Conservation (phyloP, 2,329 filamentous ascomycete species). For the Trichoderma sp. region DNA sequence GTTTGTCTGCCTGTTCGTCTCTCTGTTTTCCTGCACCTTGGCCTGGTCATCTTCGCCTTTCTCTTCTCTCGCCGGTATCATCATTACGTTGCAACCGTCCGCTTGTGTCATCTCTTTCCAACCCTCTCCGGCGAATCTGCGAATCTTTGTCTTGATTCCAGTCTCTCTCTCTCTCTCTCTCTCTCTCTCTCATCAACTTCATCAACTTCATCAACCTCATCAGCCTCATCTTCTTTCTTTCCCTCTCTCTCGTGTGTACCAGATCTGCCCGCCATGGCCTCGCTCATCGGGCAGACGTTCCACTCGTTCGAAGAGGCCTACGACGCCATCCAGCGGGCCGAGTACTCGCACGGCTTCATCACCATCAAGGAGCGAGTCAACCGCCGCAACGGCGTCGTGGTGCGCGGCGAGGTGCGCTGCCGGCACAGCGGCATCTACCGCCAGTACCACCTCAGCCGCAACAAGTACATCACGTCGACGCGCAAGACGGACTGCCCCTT, state of each 20-base stretch:
- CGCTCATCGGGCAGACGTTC: slow-evolving; percentile 25
- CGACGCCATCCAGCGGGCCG: slow-evolving; percentile 24
- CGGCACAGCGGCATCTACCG: slow-evolving; percentile 26
- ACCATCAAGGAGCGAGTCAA: slow-evolving; percentile 26
- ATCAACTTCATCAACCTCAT: no score
- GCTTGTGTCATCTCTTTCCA: no score
- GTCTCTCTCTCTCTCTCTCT: no score
- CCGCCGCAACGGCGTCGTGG: slow-evolving; percentile 23
- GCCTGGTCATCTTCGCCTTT: no score
- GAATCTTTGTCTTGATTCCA: no score
- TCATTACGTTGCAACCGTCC: no score
- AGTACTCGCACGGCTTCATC: slow-evolving; percentile 24
- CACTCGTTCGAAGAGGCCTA: slow-evolving; percentile 24
- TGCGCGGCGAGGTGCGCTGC: slow-evolving; percentile 23
- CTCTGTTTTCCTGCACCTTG: no score
- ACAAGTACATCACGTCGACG: slow-evolving; percentile 25
- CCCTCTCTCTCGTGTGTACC: not conserved
- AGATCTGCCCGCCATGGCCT: slow-evolving; percentile 1
- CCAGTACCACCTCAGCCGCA: slow-evolving; percentile 26
- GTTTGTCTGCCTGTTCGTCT: no score
- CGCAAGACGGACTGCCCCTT: slow-evolving; percentile 24
- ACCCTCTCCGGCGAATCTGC: no score
- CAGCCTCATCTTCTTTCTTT: no score
- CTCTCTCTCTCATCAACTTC: not conserved
- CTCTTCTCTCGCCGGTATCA: no score